Evolutionary conservation across 1,284 basidiomycete species (phyloP).

Genomic region (Cutaneotrichosporon cutaneum): DNA sequence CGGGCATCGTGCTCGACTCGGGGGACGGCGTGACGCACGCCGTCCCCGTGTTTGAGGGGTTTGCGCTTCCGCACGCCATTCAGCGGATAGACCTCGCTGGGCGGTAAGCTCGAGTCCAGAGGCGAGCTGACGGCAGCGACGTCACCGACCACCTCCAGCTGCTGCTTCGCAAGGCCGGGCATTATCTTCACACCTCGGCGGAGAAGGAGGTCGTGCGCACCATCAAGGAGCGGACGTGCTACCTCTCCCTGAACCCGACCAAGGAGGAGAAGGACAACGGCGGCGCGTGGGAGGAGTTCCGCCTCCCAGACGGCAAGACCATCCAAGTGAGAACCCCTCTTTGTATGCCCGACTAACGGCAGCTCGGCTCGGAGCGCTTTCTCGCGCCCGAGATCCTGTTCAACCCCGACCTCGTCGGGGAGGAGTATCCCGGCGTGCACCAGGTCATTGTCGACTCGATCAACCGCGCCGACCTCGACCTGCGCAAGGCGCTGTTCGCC

Average conservation of each 20-base stretch:
- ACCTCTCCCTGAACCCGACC: constrained; percentile 81
- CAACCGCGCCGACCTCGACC: constrained; percentile 64
- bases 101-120: constrained; percentile 58
- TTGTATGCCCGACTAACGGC: constrained; percentile 31
- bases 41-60: constrained; percentile 98
- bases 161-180: constrained; percentile 88
- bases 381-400: constrained; percentile 97
- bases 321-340: constrained; percentile 65
- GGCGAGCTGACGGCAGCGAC: constrained; percentile 61
- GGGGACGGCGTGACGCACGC: constrained; percentile 99
- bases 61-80: constrained; percentile 98
- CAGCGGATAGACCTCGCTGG: constrained; percentile 94
- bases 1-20: constrained; percentile 96
- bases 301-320: constrained; percentile 90
- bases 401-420: constrained; percentile 93
- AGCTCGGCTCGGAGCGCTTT: constrained; percentile 95
- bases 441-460: constrained; percentile 65
- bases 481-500: constrained; percentile 90
- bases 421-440: constrained; percentile 95
- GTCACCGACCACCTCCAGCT: constrained; percentile 96
- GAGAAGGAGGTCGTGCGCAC: constrained; percentile 96
- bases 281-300: constrained; percentile 82
- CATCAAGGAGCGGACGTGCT: constrained; percentile 98
- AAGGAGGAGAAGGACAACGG: constrained; percentile 90
- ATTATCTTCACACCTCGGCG: constrained; percentile 93